These are phyloP conservation scores for Skeletonema potamos DNA, from an alignment of 108 stramenopile genomes.

Conservation along the genomic window DNA sequence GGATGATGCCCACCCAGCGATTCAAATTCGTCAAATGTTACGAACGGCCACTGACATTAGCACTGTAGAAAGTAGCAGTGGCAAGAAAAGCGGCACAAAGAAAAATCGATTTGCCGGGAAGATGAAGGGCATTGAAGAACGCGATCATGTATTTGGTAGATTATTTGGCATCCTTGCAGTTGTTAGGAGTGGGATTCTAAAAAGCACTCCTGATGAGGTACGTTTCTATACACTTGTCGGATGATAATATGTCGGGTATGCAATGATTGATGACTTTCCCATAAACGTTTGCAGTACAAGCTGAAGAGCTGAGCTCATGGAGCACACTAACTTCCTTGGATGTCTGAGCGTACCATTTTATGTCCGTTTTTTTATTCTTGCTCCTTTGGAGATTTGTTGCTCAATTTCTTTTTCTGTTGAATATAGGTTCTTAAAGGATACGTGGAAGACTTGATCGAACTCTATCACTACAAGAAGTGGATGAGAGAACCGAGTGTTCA, in stretches of 20 bases:
- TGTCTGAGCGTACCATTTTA: constrained; percentile 31
- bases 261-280: constrained; percentile 49
- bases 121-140: constrained; percentile 78
- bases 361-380: neutral
- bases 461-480: constrained; percentile 74
- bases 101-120: constrained; percentile 38
- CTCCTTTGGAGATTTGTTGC: neutral
- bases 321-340: constrained; percentile 44
- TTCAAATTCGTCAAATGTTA: constrained; percentile 54
- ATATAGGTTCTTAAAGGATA: constrained; percentile 42
- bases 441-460: constrained; percentile 62
- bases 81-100: constrained; percentile 25
- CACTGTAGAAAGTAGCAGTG: constrained; percentile 41
- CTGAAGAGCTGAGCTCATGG: constrained; percentile 50
- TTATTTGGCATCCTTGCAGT: constrained; percentile 82
- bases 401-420: neutral
- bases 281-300: constrained; percentile 57
- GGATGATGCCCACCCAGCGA: constrained; percentile 16
- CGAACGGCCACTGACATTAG: constrained; percentile 37
- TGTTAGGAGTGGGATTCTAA: constrained; percentile 64
- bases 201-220: constrained; percentile 27
- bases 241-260: constrained; percentile 7
- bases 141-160: constrained; percentile 81
- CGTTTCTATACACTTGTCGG: constrained; percentile 4
- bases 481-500: constrained; percentile 83